Evolutionary conservation across 768 basidiomycete genomes (phyloP), one percentile per base, ranked within the genome.

Genomic region (Boletales sp.): DNA sequence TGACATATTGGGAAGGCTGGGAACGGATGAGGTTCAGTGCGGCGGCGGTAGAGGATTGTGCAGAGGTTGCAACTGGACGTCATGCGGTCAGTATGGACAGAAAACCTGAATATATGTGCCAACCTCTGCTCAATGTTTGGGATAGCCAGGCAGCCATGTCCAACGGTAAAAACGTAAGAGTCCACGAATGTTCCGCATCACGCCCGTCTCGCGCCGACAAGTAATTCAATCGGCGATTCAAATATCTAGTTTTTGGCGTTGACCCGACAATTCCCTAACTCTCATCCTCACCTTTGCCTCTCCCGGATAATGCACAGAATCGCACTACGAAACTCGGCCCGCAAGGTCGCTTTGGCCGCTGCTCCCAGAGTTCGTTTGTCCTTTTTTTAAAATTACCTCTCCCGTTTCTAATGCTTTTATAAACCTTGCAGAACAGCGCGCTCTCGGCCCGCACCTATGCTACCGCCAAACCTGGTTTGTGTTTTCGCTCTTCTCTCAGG

Each of bases 381-480:
- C 2, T 17, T 36, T 66, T 67, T 59, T 50, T 4, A 27, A 27
- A 27, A 27, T 6, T 6, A 8, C 35, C 19, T 4, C 17, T 27
- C 47, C 39, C 58, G 18, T 42, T 45, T 44, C 43, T 44, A 15
- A 56, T 42, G 52, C 46, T 24, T 43, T 47, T 54, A 49, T 46
- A 27, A 27, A 27, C 24, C 58, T 36, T 43, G 37, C 53, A 77
- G 74, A 76, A 68, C 46, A 24, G 57, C 65, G 74, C 75, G 52
- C 74, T 79, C 62, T 72, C 77, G 51, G 71, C 84, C 67, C 90
- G 95, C 68, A 78, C 87, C 55, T 99, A 99, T 79, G 97, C 97
- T 62, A 94, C 95, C 62, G 94, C 94, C 64, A 99, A 99, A 78
- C 86, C 97, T 74, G 90, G 94, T 97, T 59, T 58, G 89, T 70